Percentiles rank a stretch among this genome's conserved stretches.
These are phyloP conservation scores for Angophora floribunda DNA, from an alignment of 345 rosid genomes.

Conservation along the genomic window DNA sequence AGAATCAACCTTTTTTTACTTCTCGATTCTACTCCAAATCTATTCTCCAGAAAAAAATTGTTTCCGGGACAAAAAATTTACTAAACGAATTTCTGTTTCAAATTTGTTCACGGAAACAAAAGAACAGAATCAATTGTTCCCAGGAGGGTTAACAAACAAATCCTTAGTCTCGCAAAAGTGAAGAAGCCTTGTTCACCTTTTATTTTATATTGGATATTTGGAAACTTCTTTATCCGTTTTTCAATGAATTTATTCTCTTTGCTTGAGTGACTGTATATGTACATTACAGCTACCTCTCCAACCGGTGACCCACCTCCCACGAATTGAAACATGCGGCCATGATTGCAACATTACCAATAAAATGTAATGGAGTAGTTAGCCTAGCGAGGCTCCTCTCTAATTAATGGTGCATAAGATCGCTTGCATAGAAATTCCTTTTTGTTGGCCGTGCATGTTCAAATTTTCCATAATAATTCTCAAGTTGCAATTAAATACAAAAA, in stretches of 20 bases:
- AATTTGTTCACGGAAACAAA: no score
- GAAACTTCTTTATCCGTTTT: not conserved
- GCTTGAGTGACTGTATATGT: not conserved
- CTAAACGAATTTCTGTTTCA: no score
- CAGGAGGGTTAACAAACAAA: no score
- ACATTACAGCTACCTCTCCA: not conserved
- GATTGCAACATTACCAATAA: not conserved
- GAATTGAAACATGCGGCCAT: not conserved
- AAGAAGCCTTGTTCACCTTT: not conserved
- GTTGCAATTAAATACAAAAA: no score
- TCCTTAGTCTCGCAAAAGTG: no score
- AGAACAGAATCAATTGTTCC: no score
- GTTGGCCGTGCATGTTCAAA: not conserved
- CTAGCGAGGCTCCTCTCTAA: not conserved
- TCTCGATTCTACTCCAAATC: no score
- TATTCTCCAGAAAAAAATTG: no score
- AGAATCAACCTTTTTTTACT: no score
- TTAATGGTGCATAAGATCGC: not conserved
- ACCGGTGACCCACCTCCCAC: not conserved
- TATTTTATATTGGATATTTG: not conserved
- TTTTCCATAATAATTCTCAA: no score
- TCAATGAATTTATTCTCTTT: not conserved
- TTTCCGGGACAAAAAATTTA: no score
- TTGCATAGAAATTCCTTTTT: not conserved
- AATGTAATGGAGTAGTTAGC: not conserved